Evolutionary conservation across 2,329 filamentous ascomycete species (phyloP).

Genomic region (Fusarium nematophilum): DNA sequence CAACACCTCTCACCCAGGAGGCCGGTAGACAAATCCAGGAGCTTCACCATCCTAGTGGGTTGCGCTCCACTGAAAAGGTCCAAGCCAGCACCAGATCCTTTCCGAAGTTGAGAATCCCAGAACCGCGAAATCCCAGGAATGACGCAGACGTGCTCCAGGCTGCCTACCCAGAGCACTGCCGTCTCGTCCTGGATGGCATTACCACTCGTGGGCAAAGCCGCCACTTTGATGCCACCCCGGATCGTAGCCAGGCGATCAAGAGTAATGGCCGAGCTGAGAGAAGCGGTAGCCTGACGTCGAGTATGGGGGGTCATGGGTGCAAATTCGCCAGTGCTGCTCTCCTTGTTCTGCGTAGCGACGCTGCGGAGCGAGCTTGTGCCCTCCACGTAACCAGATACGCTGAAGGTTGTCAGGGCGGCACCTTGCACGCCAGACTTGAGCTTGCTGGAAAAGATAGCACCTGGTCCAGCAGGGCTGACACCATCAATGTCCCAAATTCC

Average conservation of each 20-base stretch:
- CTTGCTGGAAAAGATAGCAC: slow-evolving; percentile 60
- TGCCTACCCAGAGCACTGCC: slow-evolving; percentile 67
- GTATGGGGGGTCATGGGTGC: slow-evolving; percentile 74
- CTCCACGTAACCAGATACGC: slow-evolving; percentile 69
- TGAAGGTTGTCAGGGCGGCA: slow-evolving; percentile 69
- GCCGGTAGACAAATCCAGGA: slow-evolving; percentile 64
- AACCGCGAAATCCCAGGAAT: slow-evolving; percentile 67
- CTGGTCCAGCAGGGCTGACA: slow-evolving; percentile 57
- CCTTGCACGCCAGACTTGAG: slow-evolving; percentile 65
- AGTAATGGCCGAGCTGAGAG: slow-evolving; percentile 55
- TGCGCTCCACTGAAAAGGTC: slow-evolving; percentile 68
- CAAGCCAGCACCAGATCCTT: slow-evolving; percentile 60
- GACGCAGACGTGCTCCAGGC: slow-evolving; percentile 66
- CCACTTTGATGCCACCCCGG: slow-evolving; percentile 64
- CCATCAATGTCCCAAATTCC: slow-evolving; percentile 75
- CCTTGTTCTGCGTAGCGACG: slow-evolving; percentile 49
- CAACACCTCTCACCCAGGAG: slow-evolving; percentile 68
- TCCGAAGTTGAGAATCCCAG: slow-evolving; percentile 69
- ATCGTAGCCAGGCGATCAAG: slow-evolving; percentile 64
- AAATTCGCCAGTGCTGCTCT: slow-evolving; percentile 61
- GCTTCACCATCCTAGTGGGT: slow-evolving; percentile 65
- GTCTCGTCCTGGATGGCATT: slow-evolving; percentile 63
- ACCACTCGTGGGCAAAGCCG: slow-evolving; percentile 56
- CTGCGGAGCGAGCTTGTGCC: slow-evolving; percentile 66
- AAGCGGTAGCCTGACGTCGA: slow-evolving; percentile 63